These are phyloP conservation scores for Rhypophila decipiens DNA, from an alignment of 495 filamentous ascomycete genomes.

Conservation along the genomic window DNA sequence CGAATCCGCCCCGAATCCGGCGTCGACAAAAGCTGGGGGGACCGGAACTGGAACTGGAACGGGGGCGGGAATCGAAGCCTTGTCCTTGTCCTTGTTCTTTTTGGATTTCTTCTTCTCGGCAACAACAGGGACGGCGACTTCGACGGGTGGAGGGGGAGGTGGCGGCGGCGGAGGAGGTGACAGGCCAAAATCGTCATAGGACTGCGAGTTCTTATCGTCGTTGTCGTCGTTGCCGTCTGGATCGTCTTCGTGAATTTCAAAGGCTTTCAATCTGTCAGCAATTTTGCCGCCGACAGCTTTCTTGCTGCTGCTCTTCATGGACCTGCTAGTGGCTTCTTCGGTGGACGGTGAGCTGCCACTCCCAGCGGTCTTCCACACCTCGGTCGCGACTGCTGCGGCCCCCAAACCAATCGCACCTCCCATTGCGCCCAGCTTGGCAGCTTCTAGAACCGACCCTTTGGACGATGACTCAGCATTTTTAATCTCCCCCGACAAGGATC, in stretches of 20 bases:
- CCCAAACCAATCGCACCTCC: conserved; percentile 6
- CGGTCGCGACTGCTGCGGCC: conserved; percentile 8
- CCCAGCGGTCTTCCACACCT: conserved; percentile 30
- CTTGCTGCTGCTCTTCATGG: conserved; percentile 31
- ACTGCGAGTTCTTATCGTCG: conserved; percentile 25
- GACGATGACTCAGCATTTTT: conserved; percentile 37
- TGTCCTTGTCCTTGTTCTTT: conserved; percentile 18
- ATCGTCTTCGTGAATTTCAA: conserved; percentile 29
- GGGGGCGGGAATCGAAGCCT: conserved; percentile 8
- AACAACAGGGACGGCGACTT: conserved; percentile 7
- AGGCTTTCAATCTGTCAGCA: conserved; percentile 46
- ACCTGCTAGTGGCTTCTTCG: conserved; percentile 19
- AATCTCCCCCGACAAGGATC: conserved; percentile 20
- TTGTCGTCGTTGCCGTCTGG: conserved; percentile 7
- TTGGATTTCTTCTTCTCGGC: conserved; percentile 22
- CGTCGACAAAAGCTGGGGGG: conserved; percentile 12
- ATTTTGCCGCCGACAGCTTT: conserved; percentile 45
- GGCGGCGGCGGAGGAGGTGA: conserved; percentile 15
- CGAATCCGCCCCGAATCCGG: conserved; percentile 36
- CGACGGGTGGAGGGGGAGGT: conserved; percentile 5
- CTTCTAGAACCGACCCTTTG: conserved; percentile 32
- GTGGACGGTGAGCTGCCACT: conserved; percentile 29
- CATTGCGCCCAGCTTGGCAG: conserved; percentile 17
- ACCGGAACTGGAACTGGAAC: conserved; percentile 10
- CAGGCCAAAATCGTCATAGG: conserved; percentile 7